Conservation (phyloP, 2,329 filamentous ascomycete genomes). For the Claviceps quebecensis region DNA sequence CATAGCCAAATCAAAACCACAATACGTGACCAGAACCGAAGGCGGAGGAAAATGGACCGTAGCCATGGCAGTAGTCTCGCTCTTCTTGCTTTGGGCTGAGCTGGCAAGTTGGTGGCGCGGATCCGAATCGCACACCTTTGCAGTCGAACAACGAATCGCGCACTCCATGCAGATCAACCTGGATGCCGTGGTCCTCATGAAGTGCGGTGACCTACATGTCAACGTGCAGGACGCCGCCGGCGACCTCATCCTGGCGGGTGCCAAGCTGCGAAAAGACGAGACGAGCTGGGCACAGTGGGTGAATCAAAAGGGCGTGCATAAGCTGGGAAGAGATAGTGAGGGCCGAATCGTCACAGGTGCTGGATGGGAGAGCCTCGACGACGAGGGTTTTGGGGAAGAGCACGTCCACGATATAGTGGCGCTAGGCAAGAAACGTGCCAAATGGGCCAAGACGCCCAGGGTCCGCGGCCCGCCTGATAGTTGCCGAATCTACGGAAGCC, state of each 20-base stretch:
- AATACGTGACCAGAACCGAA: slow-evolving; percentile 72
- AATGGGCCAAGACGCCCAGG: slow-evolving; percentile 62
- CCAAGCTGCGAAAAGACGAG: slow-evolving; percentile 57
- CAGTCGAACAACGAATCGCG: slow-evolving; percentile 81
- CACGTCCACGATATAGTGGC: slow-evolving; percentile 86
- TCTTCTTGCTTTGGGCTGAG: slow-evolving; percentile 65
- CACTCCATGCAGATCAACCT: slow-evolving; percentile 88
- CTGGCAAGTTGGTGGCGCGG: slow-evolving; percentile 72
- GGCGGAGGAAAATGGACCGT: slow-evolving; percentile 92
- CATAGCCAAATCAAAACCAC: slow-evolving; percentile 84
- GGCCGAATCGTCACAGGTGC: slow-evolving; percentile 43
- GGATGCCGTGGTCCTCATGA: slow-evolving; percentile 84
- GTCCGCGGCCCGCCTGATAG: slow-evolving; percentile 50
- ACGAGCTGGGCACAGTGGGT: slow-evolving; percentile 79
- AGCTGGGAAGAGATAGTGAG: slow-evolving; percentile 39
- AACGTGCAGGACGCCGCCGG: slow-evolving; percentile 95
- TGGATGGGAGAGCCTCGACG: slow-evolving; percentile 40
- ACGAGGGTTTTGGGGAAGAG: slow-evolving; percentile 61
- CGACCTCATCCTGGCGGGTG: slow-evolving; percentile 74
- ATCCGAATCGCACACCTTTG: slow-evolving; percentile 75
- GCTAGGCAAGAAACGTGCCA: slow-evolving; percentile 47
- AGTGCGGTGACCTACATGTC: slow-evolving; percentile 75
- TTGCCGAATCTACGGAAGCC: slow-evolving; percentile 77
- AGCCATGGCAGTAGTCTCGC: slow-evolving; percentile 59
- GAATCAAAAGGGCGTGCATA: slow-evolving; percentile 51